Conservation (phyloP, 495 filamentous ascomycete species). For the Aspergillus cavernicola region DNA sequence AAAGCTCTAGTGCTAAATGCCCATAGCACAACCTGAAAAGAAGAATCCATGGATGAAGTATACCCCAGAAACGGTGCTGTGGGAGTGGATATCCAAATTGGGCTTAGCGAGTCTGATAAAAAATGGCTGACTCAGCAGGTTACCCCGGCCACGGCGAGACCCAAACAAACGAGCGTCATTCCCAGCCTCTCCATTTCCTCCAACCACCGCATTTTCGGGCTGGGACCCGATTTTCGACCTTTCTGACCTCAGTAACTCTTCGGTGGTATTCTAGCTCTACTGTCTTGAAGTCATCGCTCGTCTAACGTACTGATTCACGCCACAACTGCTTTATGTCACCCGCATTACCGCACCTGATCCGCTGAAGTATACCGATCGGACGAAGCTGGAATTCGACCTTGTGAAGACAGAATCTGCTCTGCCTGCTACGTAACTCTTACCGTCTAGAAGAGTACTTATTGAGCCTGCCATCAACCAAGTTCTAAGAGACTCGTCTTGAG, state of each 20-base stretch:
- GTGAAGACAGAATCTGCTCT: background rate
- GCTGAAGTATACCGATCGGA: conserved; percentile 1
- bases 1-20: too few relatives aligned
- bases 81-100: background rate
- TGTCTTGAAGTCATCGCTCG: too few relatives aligned
- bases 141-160: conserved; percentile 26
- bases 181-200: conserved; percentile 38
- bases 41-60: too few relatives aligned
- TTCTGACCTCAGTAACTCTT: background rate
- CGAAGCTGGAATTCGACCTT: background rate
- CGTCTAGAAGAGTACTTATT: too few relatives aligned
- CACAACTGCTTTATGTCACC: background rate
- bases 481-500: conserved; percentile 35
- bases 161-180: conserved; percentile 28
- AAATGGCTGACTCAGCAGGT: conserved; percentile 25
- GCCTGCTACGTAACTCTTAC: too few relatives aligned
- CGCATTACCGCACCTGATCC: background rate
- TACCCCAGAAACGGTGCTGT: too few relatives aligned
- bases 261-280: background rate
- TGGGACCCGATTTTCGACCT: background rate
- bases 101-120: conserved; percentile 6
- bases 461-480: conserved; percentile 6
- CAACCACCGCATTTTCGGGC: conserved; percentile 41
- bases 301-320: too few relatives aligned
- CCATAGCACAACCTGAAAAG: too few relatives aligned